A percentile compares a stretch with the other conserved stretches of the same genome.
Evolutionary conservation across 2,329 filamentous ascomycete genomes (phyloP).

Genomic region (Emergomyces pasteurianus): DNA sequence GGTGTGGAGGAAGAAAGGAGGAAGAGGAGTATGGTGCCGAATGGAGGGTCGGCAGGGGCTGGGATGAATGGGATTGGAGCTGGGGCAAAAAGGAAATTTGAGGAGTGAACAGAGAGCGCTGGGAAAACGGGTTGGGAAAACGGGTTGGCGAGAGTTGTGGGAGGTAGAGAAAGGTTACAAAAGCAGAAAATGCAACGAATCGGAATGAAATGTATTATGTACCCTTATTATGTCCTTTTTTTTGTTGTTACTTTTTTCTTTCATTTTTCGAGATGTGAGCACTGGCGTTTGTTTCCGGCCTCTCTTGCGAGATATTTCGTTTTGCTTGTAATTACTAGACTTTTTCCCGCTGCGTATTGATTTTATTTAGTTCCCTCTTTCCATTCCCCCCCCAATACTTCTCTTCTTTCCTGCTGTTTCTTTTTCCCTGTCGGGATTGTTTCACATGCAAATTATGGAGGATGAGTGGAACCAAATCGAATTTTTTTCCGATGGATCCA

Average conservation of each 20-base stretch:
- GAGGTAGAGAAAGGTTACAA: neutral
- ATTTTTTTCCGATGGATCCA: neutral
- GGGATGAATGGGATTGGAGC: conserved; percentile 20
- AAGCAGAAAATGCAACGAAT: neutral
- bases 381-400: neutral
- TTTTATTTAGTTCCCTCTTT: neutral
- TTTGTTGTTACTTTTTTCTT: neutral
- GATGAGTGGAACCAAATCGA: neutral
- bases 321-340: neutral
- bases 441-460: neutral
- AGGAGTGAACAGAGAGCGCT: conserved; percentile 21
- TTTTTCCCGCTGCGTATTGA: neutral
- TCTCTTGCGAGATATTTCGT: neutral
- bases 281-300: neutral
- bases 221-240: neutral
- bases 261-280: neutral
- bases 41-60: conserved; percentile 8
- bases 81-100: conserved; percentile 31
- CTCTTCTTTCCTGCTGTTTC: neutral
- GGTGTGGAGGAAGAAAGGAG: conserved; percentile 16
- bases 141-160: neutral
- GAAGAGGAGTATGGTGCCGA: conserved; percentile 13
- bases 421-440: neutral
- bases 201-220: neutral
- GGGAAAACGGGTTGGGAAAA: no score